Evolutionary conservation across 371 early-diverging fungal species (phyloP), one percentile per base, ranked within the genome.

Genomic region (Actinomortierella ambigua): DNA sequence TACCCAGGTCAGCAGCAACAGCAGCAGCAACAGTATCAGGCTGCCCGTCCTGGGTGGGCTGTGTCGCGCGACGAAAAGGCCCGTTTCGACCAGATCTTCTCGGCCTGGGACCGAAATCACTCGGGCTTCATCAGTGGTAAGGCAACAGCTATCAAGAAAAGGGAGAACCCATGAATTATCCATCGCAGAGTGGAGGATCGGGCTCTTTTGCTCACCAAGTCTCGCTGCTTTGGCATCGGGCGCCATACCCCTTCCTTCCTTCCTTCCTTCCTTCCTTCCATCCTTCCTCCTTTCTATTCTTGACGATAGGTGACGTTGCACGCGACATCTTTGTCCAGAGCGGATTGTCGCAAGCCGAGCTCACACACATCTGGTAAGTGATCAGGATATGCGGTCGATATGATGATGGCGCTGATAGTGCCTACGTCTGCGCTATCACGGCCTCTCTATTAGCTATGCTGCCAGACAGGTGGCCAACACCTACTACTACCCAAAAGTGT

Each of bases 251-350:
- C n/a, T n/a, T 87, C 26, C 87, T 88, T 64, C 60, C 69, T 14
- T 53, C 14, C 22, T 14, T 18, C 8, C 22, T 2, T 40, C 20
- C 3, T 20, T 59, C 17, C 15, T 3, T 22, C 20, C 44, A 8
- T 18, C 2, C 34, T 6, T 28, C 55, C 34, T 3, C 46, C 22
- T 48, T 17, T 29, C 46, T 55, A 3, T 41, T 40, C 28, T 6
- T 13, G 2, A 20, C 14, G n/a, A 9, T 42, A 77, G 86, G 92
- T 23, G 93, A 91, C 11, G 86, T 86, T 49, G 95, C 94, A 3
- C 84, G 86, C 49, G 89, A 93, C 54, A 89, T 95, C 42, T 94
- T 97, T 79, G 82, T 85, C 4, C 93, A 93, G 59, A 90, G 93
- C n/a, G 95, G 95, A 0, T 77, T 97, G 26, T 79, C 88, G 15